phyloP scores from a whole-genome alignment of 805 yeast genomes.

The Scheffersomyces lignosus region DNA sequence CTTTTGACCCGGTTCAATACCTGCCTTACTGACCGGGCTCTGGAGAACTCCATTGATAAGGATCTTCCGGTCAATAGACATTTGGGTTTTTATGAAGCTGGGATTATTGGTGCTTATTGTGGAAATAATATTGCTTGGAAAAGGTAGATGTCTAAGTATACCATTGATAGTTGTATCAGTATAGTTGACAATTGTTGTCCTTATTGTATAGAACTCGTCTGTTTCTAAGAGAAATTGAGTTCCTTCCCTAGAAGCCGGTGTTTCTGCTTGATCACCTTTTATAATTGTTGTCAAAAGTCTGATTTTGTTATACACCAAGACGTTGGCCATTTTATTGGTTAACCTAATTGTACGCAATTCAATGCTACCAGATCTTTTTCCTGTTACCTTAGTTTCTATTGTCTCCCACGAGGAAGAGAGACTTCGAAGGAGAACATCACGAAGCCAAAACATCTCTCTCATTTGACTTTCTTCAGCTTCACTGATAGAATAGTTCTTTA shows the following conservation, averaged over 20 bases:
- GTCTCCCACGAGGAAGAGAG: slow-evolving; percentile 68
- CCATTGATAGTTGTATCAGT: slow-evolving; percentile 47
- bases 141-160: slow-evolving; percentile 59
- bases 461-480: slow-evolving; percentile 57
- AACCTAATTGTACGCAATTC: slow-evolving; percentile 69
- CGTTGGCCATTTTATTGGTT: slow-evolving; percentile 57
- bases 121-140: slow-evolving; percentile 19
- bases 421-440: slow-evolving; percentile 60
- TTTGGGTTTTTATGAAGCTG: slow-evolving; percentile 23
- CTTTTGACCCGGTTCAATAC: slow-evolving; percentile 44
- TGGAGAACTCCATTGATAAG: slow-evolving; percentile 76
- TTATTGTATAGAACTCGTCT: slow-evolving; percentile 54
- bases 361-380: slow-evolving; percentile 51
- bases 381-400: slow-evolving; percentile 9
- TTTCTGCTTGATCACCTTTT: slow-evolving; percentile 11
- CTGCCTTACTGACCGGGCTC: slow-evolving; percentile 34
- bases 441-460: slow-evolving; percentile 77
- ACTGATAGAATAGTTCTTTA: slow-evolving; percentile 54
- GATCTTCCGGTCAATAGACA: slow-evolving; percentile 52
- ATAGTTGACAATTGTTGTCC: slow-evolving; percentile 51
- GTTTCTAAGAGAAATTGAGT: slow-evolving; percentile 32
- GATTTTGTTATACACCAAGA: slow-evolving; percentile 39
- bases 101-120: slow-evolving; percentile 6
- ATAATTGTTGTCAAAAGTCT: slow-evolving; percentile 23
- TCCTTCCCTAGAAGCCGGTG: slow-evolving; percentile 20